phyloP scores from a whole-genome alignment of 1,139 yeast species.

The Yamadazyma blattariae region DNA sequence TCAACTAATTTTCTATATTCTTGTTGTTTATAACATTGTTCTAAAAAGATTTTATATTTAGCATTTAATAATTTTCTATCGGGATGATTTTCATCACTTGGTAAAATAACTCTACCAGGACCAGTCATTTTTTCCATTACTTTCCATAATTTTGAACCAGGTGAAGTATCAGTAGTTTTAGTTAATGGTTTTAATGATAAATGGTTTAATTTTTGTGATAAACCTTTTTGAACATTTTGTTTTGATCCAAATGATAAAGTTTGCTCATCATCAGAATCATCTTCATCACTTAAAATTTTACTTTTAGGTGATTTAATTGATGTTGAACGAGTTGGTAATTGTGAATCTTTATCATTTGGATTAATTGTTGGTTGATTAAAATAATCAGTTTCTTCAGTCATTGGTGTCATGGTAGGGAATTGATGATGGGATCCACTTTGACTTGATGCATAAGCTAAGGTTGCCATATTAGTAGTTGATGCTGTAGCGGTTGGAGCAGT shows the following conservation, averaged over 20 bases:
- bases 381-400: conserved; percentile 47
- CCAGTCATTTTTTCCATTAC: conserved; percentile 85
- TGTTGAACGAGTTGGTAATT: conserved; percentile 12
- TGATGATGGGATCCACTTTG: conserved; percentile 43
- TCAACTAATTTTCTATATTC: conserved; percentile 72
- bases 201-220: conserved; percentile 36
- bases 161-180: conserved; percentile 19
- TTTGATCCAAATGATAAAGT: conserved; percentile 61
- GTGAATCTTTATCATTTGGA: too few relatives aligned
- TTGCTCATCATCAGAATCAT: conserved; percentile 43
- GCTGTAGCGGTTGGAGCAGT: conserved; percentile 75
- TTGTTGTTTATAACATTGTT: conserved; percentile 80
- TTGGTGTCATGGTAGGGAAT: conserved; percentile 54
- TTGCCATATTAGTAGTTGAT: conserved; percentile 53
- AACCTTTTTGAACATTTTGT: conserved; percentile 47
- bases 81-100: conserved; percentile 53
- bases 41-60: conserved; percentile 81
- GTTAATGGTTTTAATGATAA: conserved; percentile 42
- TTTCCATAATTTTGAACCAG: conserved; percentile 73
- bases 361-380: too few relatives aligned
- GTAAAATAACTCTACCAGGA: conserved; percentile 74
- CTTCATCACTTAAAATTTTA: conserved; percentile 16
- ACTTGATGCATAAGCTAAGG: conserved; percentile 47
- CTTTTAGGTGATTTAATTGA: conserved; percentile 12
- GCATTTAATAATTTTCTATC: conserved; percentile 70